Percentiles rank a stretch among this genome's conserved stretches.
These are phyloP conservation scores for Camellia japonica DNA, from an alignment of 148 eudicot species.

Conservation along the genomic window DNA sequence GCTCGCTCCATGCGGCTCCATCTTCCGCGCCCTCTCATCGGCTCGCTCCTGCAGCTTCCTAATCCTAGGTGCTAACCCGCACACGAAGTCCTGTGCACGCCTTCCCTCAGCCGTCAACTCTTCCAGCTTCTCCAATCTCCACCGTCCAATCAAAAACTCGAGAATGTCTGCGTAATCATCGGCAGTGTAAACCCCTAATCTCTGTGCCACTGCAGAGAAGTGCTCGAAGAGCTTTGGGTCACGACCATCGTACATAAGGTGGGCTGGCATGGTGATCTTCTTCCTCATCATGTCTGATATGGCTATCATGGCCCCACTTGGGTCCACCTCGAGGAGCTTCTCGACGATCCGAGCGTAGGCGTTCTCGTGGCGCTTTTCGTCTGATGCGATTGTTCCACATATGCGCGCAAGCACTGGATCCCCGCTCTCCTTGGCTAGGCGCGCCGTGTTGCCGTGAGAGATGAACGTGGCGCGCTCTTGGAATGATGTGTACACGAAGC, in stretches of 20 bases:
- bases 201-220: conserved; percentile 33
- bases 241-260: conserved; percentile 35
- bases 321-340: conserved; percentile 35
- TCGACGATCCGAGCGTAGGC: conserved; percentile 28
- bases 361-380: conserved; percentile 42
- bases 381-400: conserved; percentile 35
- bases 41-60: conserved; percentile 37
- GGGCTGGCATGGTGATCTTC: conserved; percentile 35
- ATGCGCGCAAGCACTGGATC: conserved; percentile 32
- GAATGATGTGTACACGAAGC: conserved; percentile 37
- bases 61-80: conserved; percentile 26
- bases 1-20: conserved; percentile 16
- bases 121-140: conserved; percentile 29
- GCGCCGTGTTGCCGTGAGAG: conserved; percentile 40
- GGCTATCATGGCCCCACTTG: conserved; percentile 19
- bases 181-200: conserved; percentile 40
- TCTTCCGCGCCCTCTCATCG: conserved; percentile 25
- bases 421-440: conserved; percentile 29
- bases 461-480: conserved; percentile 38
- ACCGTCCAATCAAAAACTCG: conserved; percentile 30
- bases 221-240: conserved; percentile 29
- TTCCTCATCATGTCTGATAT: conserved; percentile 35
- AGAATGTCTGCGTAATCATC: conserved; percentile 37
- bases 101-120: conserved; percentile 24
- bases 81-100: conserved; percentile 33